Base-by-base conservation (phyloP, 2,329 filamentous ascomycete species). In the Pseudocercospora fijiensis region DNA sequence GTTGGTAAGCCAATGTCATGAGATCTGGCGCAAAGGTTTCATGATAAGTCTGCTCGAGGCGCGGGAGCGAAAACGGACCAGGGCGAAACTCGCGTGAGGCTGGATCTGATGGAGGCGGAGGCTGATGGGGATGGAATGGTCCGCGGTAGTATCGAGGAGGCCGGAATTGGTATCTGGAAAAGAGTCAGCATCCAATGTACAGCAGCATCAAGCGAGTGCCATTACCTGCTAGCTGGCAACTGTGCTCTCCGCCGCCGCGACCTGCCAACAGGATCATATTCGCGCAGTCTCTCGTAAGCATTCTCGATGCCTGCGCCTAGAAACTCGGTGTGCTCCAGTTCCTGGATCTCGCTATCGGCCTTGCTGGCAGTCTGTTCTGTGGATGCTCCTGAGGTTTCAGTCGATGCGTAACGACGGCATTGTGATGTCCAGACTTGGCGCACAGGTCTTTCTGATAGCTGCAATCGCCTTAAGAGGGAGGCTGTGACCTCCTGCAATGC, bases 101-200 rank as follows among this genome's bases (percentile, higher is more conserved):
- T 0, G 93, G 93, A 73, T 97, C 91, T 67, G 93, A 95, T 58
- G 88, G 85, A 43, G 88, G 85, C n/a, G 92, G 94, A 64, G 92
- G 90, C 80, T 96, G 92, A 73, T 97, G 88, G 57, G 95, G 95
- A 76, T 98, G 93, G 24, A 98, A 84, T 68, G 93, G 93, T 62
- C 95, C 95, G 74, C 94, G 91, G 78, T 96, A 88, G 84, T 93
- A 99, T 81, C 94, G 95, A 67, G 95, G 95, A 57, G 94, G 89
- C 69, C 93, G 92, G 79, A 90, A 98, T 79, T 96, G 91, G 81
- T 98, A 99, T 84, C 94, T 96, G 66, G 27, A 65, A 57, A 58
- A 18, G 27, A 26, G 22, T 57, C 26, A 62, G 57, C 24, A 37
- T 43, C 27, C 22, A 18, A 45, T 58, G 37, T 9, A 7, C 10